Percentiles rank a stretch among this genome's conserved stretches.
phyloP scores from a whole-genome alignment of 2,329 filamentous ascomycete species.

The Fusarium algeriense region DNA sequence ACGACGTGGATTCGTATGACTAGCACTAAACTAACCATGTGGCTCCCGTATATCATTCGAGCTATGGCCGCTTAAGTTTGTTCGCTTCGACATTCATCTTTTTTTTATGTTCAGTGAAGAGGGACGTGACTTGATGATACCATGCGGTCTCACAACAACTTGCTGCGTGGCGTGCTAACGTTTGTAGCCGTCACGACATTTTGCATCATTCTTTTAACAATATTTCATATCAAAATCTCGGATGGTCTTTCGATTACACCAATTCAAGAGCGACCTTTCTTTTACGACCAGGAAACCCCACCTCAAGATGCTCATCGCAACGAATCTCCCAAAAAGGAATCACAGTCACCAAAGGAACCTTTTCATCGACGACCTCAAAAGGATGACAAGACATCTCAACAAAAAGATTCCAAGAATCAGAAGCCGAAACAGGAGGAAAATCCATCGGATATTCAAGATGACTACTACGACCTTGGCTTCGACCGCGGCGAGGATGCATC shows the following conservation, averaged over 20 bases:
- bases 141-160: conserved; percentile 25
- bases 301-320: neutral
- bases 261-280: conserved; percentile 25
- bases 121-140: neutral
- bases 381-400: neutral
- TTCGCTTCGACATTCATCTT: neutral
- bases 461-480: conserved; percentile 4
- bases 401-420: no score
- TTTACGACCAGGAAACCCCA: conserved; percentile 27
- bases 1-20: conserved; percentile 4
- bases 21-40: neutral
- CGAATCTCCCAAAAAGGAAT: neutral
- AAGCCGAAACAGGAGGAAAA: neutral
- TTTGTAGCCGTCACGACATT: conserved; percentile 19
- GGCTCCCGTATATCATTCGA: conserved; percentile 10
- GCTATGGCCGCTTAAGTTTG: neutral
- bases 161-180: conserved; percentile 23
- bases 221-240: conserved; percentile 27
- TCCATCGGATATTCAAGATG: neutral
- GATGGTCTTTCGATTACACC: conserved; percentile 19
- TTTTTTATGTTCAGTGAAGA: neutral
- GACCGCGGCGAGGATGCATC: neutral
- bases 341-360: neutral
- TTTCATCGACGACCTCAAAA: neutral
- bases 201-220: conserved; percentile 14